A percentile compares a stretch with the other conserved stretches of the same genome.
Evolutionary conservation across 352 stramenopile genomes (phyloP).

Genomic region (Lagenidium giganteum): DNA sequence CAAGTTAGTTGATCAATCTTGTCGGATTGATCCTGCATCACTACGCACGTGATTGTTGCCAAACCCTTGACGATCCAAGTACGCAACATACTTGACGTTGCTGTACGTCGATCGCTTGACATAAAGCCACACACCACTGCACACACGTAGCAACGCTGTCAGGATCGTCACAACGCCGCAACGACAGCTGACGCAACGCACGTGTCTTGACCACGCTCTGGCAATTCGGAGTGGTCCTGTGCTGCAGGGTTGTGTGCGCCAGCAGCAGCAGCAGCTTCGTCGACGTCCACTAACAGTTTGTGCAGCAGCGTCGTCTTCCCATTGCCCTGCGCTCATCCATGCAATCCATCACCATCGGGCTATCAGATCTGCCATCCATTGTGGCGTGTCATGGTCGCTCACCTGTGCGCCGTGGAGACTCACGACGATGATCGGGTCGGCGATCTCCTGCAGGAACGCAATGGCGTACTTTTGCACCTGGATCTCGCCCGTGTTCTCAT

Average conservation of each 20-base stretch:
- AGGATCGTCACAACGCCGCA: too few relatives aligned
- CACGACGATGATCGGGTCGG: constrained; percentile 60
- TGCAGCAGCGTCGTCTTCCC: constrained; percentile 49
- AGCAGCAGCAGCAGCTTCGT: constrained; percentile 7
- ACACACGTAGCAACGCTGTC: not conserved
- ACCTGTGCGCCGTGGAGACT: constrained; percentile 58
- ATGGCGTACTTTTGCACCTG: constrained; percentile 72
- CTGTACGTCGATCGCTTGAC: constrained; percentile 56
- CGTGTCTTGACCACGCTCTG: too few relatives aligned
- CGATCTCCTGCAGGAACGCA: constrained; percentile 65
- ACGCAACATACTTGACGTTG: constrained; percentile 68
- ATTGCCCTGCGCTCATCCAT: constrained; percentile 20
- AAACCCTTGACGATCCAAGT: constrained; percentile 59
- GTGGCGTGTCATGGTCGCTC: not conserved
- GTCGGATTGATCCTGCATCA: too few relatives aligned
- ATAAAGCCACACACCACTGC: constrained; percentile 63
- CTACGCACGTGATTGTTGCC: constrained; percentile 17
- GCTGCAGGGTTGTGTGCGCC: too few relatives aligned
- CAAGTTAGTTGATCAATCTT: too few relatives aligned
- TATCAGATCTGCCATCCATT: too few relatives aligned
- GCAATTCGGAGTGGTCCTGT: too few relatives aligned
- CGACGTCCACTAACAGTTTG: constrained; percentile 24
- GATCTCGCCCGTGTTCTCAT: constrained; percentile 32
- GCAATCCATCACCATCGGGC: not conserved
- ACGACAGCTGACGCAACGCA: too few relatives aligned